phyloP scores from a whole-genome alignment of 2,329 filamentous ascomycete genomes.

The Pestalotiopsis sp. region DNA sequence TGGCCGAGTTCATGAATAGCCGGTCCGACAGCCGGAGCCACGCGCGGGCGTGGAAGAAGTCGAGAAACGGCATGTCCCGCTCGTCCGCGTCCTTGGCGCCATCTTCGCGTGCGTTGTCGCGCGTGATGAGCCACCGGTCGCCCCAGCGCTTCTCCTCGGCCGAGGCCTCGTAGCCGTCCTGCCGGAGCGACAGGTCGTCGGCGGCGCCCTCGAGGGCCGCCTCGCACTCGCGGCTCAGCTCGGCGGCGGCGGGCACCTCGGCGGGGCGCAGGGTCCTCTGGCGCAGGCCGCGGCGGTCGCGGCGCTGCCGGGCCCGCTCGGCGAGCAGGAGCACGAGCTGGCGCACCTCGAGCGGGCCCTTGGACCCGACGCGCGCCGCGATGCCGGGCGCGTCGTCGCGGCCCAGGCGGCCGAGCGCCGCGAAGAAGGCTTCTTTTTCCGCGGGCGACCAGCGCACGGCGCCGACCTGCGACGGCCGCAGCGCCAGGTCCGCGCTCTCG shows the following conservation, averaged over 20 bases:
- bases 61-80: slow-evolving; percentile 47
- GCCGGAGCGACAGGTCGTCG: slow-evolving; percentile 64
- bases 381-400: slow-evolving; percentile 65
- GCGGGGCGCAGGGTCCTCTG: slow-evolving; percentile 44
- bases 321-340: slow-evolving; percentile 70
- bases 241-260: slow-evolving; percentile 72
- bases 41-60: slow-evolving; percentile 59
- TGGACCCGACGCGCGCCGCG: slow-evolving; percentile 65
- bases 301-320: slow-evolving; percentile 45
- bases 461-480: slow-evolving; percentile 63
- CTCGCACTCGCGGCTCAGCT: slow-evolving; percentile 70
- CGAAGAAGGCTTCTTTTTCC: slow-evolving; percentile 76
- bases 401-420: slow-evolving; percentile 65
- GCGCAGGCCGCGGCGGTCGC: slow-evolving; percentile 30
- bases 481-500: slow-evolving; percentile 14
- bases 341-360: slow-evolving; percentile 73
- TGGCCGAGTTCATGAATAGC: slow-evolving; percentile 75
- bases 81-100: slow-evolving; percentile 13
- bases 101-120: slow-evolving; percentile 26
- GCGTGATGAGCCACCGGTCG: slow-evolving; percentile 67
- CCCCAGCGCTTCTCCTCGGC: slow-evolving; percentile 65
- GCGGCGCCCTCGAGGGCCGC: slow-evolving; percentile 68
- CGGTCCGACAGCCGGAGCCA: slow-evolving; percentile 68
- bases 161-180: slow-evolving; percentile 65
- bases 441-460: slow-evolving; percentile 67